Percentiles rank a stretch among this genome's conserved stretches.
Conservation (phyloP, 257 asterid species). For the Agastache rugosa region DNA sequence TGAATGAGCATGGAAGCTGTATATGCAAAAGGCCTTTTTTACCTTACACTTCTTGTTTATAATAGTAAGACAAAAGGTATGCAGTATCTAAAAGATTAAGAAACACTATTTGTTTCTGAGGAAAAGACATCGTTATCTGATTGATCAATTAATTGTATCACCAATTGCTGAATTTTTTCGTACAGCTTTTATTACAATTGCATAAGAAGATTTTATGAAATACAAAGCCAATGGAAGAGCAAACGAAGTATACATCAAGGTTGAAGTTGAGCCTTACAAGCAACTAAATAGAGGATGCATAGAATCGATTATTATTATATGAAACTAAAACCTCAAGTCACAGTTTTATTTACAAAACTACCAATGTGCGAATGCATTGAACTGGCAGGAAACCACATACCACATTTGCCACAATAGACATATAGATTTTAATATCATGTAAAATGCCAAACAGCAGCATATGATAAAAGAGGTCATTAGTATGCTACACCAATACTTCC, state of each 20-base stretch:
- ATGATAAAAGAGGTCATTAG: background rate
- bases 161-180: background rate
- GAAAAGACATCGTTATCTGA: background rate
- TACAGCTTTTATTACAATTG: background rate
- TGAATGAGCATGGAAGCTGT: background rate
- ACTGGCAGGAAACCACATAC: background rate
- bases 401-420: background rate
- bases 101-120: background rate
- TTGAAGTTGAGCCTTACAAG: background rate
- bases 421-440: background rate
- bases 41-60: background rate
- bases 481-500: background rate
- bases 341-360: background rate
- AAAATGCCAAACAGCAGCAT: background rate
- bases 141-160: background rate
- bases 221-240: background rate
- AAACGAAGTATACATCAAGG: background rate
- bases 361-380: background rate
- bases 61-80: background rate
- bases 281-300: background rate
- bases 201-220: background rate
- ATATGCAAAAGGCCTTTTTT: background rate
- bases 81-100: background rate
- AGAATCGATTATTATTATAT: background rate
- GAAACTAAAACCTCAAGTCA: constrained; percentile 14